Percentiles rank a stretch among this genome's conserved stretches.
Evolutionary conservation across 768 basidiomycete species (phyloP).

Genomic region (Leccinum fibrillosum): DNA sequence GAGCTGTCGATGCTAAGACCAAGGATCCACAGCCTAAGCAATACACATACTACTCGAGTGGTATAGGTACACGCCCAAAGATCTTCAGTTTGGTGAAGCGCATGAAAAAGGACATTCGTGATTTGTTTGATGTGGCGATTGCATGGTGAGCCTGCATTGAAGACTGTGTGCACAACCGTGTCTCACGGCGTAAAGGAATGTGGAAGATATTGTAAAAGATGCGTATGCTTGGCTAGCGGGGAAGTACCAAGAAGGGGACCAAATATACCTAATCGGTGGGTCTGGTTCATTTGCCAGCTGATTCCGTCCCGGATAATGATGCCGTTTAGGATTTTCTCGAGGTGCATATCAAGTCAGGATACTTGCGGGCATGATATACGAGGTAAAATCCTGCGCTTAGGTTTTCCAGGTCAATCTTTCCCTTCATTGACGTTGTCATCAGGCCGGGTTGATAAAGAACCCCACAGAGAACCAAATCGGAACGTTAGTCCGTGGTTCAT

Average conservation of each 20-base stretch:
- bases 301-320: not conserved
- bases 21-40: slow-evolving; percentile 18
- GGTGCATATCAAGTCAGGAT: slow-evolving; percentile 39
- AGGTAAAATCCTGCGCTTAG: slow-evolving; percentile 14
- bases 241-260: not conserved
- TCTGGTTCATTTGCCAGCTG: not conserved
- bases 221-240: slow-evolving; percentile 30
- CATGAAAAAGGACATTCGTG: slow-evolving; percentile 9
- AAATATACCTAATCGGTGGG: not conserved
- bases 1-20: slow-evolving; percentile 18
- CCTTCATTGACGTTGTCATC: not conserved
- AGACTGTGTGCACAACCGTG: too few species aligned
- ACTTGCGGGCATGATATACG: slow-evolving; percentile 37
- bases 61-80: slow-evolving; percentile 33
- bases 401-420: not conserved
- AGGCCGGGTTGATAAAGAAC: slow-evolving; percentile 31
- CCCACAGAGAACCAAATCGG: slow-evolving; percentile 29
- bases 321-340: slow-evolving; percentile 36
- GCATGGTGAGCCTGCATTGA: slow-evolving; percentile 27
- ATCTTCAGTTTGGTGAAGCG: slow-evolving; percentile 22
- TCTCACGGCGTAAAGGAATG: slow-evolving; percentile 24
- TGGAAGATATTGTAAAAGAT: slow-evolving; percentile 29
- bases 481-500: slow-evolving; percentile 4
- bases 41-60: slow-evolving; percentile 35
- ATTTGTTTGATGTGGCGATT: slow-evolving; percentile 33